Conservation (phyloP, 495 filamentous ascomycete genomes). For the Neurospora tetraspora region DNA sequence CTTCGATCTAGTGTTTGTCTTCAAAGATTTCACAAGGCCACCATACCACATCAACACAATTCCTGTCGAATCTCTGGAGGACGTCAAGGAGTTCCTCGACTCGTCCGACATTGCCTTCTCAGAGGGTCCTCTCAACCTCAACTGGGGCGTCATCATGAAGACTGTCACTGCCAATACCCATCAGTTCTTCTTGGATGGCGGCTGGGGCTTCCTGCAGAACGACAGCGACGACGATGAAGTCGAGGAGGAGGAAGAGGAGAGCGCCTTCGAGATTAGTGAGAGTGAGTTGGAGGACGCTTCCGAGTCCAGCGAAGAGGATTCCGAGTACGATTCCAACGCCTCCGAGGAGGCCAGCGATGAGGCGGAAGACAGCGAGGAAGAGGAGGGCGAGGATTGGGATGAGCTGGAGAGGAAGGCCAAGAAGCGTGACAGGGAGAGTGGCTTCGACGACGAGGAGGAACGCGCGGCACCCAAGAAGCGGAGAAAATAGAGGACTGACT, state of each 20-base stretch:
- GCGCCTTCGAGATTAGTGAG: constrained; percentile 80
- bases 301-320: constrained; percentile 78
- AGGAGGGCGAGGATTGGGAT: constrained; percentile 87
- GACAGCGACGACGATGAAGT: constrained; percentile 82
- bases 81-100: constrained; percentile 97
- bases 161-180: constrained; percentile 90
- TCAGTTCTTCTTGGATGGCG: constrained; percentile 88
- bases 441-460: constrained; percentile 57
- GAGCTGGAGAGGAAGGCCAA: constrained; percentile 85
- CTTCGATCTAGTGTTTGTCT: constrained; percentile 95
- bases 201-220: constrained; percentile 85
- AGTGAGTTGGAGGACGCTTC: constrained; percentile 70
- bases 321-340: constrained; percentile 86
- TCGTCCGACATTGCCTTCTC: constrained; percentile 87
- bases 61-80: constrained; percentile 86
- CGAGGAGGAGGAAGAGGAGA: constrained; percentile 74
- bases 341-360: constrained; percentile 65
- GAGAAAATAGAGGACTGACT: constrained; percentile 21
- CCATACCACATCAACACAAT: constrained; percentile 97
- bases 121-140: constrained; percentile 93
- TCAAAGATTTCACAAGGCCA: constrained; percentile 84
- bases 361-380: constrained; percentile 55
- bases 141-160: constrained; percentile 99
- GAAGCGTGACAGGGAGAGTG: constrained; percentile 71
- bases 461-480: constrained; percentile 22